A percentile compares a stretch with the other conserved stretches of the same genome.
Evolutionary conservation across 352 stramenopile species (phyloP).

Genomic region (Phytophthora boehmeriae): DNA sequence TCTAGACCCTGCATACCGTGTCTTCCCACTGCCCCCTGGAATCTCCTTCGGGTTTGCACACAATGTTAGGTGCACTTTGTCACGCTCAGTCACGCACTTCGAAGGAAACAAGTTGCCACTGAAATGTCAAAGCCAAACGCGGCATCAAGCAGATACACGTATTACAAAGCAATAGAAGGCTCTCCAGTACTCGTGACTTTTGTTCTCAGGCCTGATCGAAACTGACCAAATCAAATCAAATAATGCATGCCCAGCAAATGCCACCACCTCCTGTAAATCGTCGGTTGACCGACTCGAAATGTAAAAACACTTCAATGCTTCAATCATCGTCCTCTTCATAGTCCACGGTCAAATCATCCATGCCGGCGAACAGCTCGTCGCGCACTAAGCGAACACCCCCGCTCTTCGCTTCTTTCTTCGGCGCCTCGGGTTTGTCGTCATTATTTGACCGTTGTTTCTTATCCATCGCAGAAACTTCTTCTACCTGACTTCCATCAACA

Average conservation of each 20-base stretch:
- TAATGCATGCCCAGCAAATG: slow-evolving; percentile 29
- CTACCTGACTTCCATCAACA: slow-evolving; percentile 22
- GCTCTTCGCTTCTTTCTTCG: slow-evolving; percentile 41
- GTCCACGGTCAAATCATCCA: slow-evolving; percentile 83
- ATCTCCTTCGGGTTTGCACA: slow-evolving; percentile 11
- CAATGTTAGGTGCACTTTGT: slow-evolving; percentile 19
- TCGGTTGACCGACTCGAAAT: slow-evolving; percentile 15
- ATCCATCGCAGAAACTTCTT: slow-evolving; percentile 26
- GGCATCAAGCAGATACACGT: slow-evolving; percentile 45
- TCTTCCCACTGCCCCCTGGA: slow-evolving; percentile 1
- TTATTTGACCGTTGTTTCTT: slow-evolving; percentile 28
- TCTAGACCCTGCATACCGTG: background rate
- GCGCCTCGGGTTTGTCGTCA: slow-evolving; percentile 32
- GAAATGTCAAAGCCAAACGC: slow-evolving; percentile 33
- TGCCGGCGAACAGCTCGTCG: slow-evolving; percentile 59
- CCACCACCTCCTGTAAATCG: slow-evolving; percentile 20
- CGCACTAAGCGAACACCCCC: slow-evolving; percentile 33
- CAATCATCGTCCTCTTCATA: slow-evolving; percentile 84
- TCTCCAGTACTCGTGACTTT: slow-evolving; percentile 21
- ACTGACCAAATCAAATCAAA: slow-evolving; percentile 35
- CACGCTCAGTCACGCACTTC: slow-evolving; percentile 21
- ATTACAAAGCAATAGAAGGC: slow-evolving; percentile 47
- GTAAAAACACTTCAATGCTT: slow-evolving; percentile 18
- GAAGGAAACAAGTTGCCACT: slow-evolving; percentile 28
- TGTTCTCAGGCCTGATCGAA: slow-evolving; percentile 16